phyloP scores from a whole-genome alignment of 2,329 filamentous ascomycete species.

The Rutstroemia sp. region DNA sequence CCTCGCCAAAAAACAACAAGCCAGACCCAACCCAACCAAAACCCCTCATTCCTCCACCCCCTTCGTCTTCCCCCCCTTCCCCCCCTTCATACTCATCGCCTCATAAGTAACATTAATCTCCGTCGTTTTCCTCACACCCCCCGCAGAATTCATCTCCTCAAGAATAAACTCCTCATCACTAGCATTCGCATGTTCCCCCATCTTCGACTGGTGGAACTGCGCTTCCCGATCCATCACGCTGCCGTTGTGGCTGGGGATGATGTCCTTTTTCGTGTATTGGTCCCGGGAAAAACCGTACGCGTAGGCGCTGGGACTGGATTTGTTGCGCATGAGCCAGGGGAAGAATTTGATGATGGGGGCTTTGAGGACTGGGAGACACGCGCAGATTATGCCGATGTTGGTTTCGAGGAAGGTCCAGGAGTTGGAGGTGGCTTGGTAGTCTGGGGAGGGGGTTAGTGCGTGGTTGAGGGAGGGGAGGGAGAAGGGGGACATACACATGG shows the following conservation, averaged over 20 bases:
- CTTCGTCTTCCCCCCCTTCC: not conserved
- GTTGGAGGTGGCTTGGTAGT: not conserved
- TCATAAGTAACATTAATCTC: not conserved
- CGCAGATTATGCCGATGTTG: slow-evolving; percentile 34
- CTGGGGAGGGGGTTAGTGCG: not conserved
- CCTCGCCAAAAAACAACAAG: no score
- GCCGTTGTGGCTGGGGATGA: not conserved
- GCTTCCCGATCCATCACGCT: not conserved
- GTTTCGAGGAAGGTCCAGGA: slow-evolving; percentile 30
- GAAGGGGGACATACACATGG: slow-evolving; percentile 9
- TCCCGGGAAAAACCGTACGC: not conserved
- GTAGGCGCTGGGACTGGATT: not conserved
- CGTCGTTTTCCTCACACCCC: not conserved
- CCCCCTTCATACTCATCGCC: not conserved
- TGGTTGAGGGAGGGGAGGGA: slow-evolving; percentile 13
- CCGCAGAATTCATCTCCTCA: not conserved
- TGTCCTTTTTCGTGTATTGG: not conserved
- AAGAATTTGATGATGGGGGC: not conserved
- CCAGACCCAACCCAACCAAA: no score
- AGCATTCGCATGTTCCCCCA: not conserved
- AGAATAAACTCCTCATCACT: not conserved
- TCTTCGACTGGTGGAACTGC: no score
- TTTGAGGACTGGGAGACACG: slow-evolving; percentile 30
- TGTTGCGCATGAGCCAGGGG: slow-evolving; percentile 2
- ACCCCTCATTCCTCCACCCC: not conserved